phyloP scores from a whole-genome alignment of 192 early-diverging fungal species.

The Diversispora epigaea region DNA sequence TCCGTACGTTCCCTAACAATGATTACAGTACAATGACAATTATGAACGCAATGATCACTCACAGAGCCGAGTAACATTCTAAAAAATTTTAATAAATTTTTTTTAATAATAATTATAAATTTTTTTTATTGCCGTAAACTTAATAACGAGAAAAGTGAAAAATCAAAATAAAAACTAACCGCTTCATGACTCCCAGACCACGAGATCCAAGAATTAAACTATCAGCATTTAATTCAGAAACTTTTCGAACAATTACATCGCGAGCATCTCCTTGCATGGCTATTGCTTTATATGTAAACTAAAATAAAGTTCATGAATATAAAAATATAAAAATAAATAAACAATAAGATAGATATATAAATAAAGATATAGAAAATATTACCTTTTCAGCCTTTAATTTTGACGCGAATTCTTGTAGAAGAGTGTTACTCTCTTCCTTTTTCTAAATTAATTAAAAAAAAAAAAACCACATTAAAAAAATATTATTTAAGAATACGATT shows the following conservation, averaged over 20 bases:
- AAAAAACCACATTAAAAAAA: no score
- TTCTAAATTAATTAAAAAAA: constrained; percentile 25
- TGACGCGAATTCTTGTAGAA: constrained; percentile 35
- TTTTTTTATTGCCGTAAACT: no score
- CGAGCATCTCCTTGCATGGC: constrained; percentile 63
- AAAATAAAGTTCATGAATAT: background rate
- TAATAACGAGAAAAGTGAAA: no score
- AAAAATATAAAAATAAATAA: constrained; percentile 5
- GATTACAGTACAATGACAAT: constrained; percentile 41
- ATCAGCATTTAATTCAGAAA: constrained; percentile 50
- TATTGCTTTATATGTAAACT: constrained; percentile 52
- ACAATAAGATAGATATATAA: constrained; percentile 2
- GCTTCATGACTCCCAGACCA: constrained; percentile 54
- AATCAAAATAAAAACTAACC: constrained; percentile 28
- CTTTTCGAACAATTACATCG: constrained; percentile 59
- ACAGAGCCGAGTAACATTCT: constrained; percentile 49
- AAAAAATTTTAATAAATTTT: no score
- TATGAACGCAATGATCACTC: constrained; percentile 44
- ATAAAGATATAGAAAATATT: background rate
- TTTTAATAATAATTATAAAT: no score
- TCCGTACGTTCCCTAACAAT: constrained; percentile 38
- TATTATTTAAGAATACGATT: no score
- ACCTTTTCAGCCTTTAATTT: constrained; percentile 33
- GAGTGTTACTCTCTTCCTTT: constrained; percentile 21
- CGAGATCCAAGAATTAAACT: constrained; percentile 64